Evolutionary conservation across 768 basidiomycete genomes (phyloP), one percentile per base, ranked within the genome.

Genomic region (Udeniomyces megalosporus): DNA sequence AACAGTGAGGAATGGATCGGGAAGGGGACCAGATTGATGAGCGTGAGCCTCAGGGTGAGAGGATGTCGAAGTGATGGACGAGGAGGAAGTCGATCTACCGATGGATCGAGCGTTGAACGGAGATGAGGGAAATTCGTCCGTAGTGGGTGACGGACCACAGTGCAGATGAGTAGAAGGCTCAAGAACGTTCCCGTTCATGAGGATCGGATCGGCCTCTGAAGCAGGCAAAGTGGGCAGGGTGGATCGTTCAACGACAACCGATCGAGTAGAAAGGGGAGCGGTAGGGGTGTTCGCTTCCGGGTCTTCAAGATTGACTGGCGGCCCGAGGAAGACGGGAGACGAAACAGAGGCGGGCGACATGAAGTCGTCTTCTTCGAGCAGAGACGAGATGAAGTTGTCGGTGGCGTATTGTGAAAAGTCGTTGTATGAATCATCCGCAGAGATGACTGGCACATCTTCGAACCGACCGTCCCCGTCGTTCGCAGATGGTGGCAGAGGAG

Each of bases 1-100:
- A 34, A 58, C 31, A 17, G 58, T 58, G 26, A 61, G 48, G 61
- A 63, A 63, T 17, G 61, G 61, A 35, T 63, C 61, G 22, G 47
- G 55, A 17, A 63, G 31, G 10, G 61, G 61, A 8, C 61, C 61
- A 14, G 55, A 29, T 29, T 63, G 61, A 47, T 58, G 61, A 14
- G 48, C 61, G 26, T 63, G 55, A 17, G 35, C 46, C 28, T 56
- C 61, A 42, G 10, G 38, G n/a, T n/a, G n/a, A n/a, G n/a, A n/a
- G n/a, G n/a, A n/a, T n/a, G n/a, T n/a, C n/a, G n/a, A n/a, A n/a
- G n/a, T n/a, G n/a, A n/a, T n/a, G n/a, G n/a, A n/a, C n/a, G n/a
- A n/a, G n/a, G n/a, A n/a, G n/a, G n/a, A n/a, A n/a, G n/a, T n/a
- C n/a, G n/a, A n/a, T n/a, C n/a, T n/a, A n/a, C n/a, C n/a, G n/a